phyloP scores from a whole-genome alignment of 2,329 filamentous ascomycete species.

The Alternaria dauci region DNA sequence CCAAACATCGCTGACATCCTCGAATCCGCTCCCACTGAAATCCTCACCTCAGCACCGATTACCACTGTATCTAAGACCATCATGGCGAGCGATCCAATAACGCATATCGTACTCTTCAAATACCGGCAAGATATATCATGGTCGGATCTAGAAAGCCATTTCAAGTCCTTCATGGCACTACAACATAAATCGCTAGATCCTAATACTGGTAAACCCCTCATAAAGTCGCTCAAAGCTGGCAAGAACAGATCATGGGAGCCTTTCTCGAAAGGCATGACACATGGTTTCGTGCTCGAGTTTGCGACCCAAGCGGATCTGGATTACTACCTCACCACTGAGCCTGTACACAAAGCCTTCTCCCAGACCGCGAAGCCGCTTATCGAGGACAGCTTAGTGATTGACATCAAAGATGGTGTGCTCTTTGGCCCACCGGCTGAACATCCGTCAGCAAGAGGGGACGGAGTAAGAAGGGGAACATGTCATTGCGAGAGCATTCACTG shows the following conservation, averaged over 20 bases:
- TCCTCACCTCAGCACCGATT: neutral
- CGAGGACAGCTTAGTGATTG: conserved; percentile 44
- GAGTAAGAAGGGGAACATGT: conserved; percentile 36
- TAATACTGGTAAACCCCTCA: conserved; percentile 41
- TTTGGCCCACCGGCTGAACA: conserved; percentile 39
- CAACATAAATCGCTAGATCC: conserved; percentile 35
- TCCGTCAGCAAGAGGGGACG: conserved; percentile 21
- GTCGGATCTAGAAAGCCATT: conserved; percentile 44
- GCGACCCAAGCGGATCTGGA: conserved; percentile 45
- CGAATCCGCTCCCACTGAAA: conserved; percentile 9
- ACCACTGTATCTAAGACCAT: conserved; percentile 10
- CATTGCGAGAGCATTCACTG: conserved; percentile 42
- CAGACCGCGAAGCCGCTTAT: conserved; percentile 40
- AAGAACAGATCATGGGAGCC: conserved; percentile 48
- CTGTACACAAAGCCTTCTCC: conserved; percentile 43
- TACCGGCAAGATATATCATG: conserved; percentile 44
- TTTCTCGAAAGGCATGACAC: conserved; percentile 45
- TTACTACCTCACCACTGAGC: conserved; percentile 44
- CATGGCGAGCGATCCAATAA: conserved; percentile 28
- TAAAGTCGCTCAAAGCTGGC: conserved; percentile 43
- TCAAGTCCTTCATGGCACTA: conserved; percentile 40
- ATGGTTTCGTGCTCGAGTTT: conserved; percentile 49
- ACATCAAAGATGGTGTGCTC: conserved; percentile 45
- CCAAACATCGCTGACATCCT: conserved; percentile 12
- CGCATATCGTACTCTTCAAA: conserved; percentile 49